Evolutionary conservation across 352 stramenopile species (phyloP), one percentile per base, ranked within the genome.

Genomic region (Globisporangium parvum): DNA sequence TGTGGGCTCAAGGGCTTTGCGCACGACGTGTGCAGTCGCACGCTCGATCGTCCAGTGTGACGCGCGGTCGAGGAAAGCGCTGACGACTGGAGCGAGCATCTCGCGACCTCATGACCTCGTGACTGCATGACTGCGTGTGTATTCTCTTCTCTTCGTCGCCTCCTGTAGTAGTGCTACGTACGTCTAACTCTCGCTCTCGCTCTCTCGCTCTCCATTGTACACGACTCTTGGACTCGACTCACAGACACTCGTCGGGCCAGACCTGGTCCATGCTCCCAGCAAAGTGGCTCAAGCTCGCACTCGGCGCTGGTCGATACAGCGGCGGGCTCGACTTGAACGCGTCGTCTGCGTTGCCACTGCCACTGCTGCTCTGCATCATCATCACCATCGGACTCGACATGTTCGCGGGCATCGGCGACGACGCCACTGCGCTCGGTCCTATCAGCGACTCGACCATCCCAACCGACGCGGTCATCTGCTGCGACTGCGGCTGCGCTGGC

Each of bases 191-290:
- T 5, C 46, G 15, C 17, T 37, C 45, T 24, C 20, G 0, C 26
- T 49, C 11, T 2, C 20, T 31, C 21, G 8, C 21, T 20, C 20
- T 24, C 4, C 20, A 11, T 33, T 18, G 20, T 18, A 20, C 20
- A 14, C 26, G 10, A 31, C 26, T 2, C 26, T 31, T 6, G 3
- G 26, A 31, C 26, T 31, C 26, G 26, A 28, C 26, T 57, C 47
- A 66, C 33, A 62, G 37, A 47, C 48, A 66, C 39, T 35, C 54
- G 45, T 62, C 48, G 6, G 55, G 3, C 53, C 54, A 66, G 67
- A 87, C 79, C 65, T 85, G 75, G 17, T 89, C 79, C 70, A 88
- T 82, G 51, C 12, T 35, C 14, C 55, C 65, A 51, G 69, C 70
- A 64, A 75, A 87, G 51, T 83, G 66, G 3, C 53, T 60, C 56